These are phyloP conservation scores for Monilinia vaccinii-corymbosi DNA, from an alignment of 2,329 filamentous ascomycete species.

Conservation along the genomic window DNA sequence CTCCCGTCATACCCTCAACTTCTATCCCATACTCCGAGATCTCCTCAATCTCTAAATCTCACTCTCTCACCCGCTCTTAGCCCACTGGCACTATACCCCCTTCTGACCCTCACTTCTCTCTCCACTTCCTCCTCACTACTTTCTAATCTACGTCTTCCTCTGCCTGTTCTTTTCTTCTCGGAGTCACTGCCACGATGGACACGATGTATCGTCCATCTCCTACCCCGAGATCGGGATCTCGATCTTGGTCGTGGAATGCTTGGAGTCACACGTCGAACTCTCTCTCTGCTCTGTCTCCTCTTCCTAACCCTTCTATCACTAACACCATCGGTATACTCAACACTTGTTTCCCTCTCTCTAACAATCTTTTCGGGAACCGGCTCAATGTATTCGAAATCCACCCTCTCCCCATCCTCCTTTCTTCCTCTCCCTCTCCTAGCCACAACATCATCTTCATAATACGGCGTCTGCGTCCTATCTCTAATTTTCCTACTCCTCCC, in stretches of 20 bases:
- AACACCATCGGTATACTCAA: not conserved
- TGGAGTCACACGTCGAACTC: not conserved
- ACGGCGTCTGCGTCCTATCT: slow-evolving; percentile 41
- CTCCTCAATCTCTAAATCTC: not conserved
- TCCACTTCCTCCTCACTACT: not conserved
- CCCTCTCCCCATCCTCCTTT: not conserved
- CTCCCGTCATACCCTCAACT: not conserved
- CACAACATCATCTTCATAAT: slow-evolving; percentile 42
- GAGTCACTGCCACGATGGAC: not conserved
- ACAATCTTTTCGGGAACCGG: not conserved
- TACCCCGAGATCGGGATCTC: not conserved
- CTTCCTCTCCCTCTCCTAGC: slow-evolving; percentile 50
- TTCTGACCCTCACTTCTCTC: not conserved
- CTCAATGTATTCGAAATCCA: not conserved
- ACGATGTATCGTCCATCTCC: not conserved
- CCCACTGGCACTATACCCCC: not conserved
- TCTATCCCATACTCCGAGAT: too few relatives aligned
- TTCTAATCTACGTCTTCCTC: not conserved
- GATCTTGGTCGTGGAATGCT: not conserved
- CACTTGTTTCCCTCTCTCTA: not conserved
- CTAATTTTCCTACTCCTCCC: slow-evolving; percentile 49
- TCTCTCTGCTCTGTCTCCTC: not conserved
- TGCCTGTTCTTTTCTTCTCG: too few relatives aligned
- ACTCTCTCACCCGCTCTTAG: not conserved
- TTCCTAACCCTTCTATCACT: not conserved